Percentiles rank a stretch among this genome's conserved stretches.
Evolutionary conservation across 192 early-diverging fungal genomes (phyloP).

Genomic region (Lunasporangiospora selenospora): DNA sequence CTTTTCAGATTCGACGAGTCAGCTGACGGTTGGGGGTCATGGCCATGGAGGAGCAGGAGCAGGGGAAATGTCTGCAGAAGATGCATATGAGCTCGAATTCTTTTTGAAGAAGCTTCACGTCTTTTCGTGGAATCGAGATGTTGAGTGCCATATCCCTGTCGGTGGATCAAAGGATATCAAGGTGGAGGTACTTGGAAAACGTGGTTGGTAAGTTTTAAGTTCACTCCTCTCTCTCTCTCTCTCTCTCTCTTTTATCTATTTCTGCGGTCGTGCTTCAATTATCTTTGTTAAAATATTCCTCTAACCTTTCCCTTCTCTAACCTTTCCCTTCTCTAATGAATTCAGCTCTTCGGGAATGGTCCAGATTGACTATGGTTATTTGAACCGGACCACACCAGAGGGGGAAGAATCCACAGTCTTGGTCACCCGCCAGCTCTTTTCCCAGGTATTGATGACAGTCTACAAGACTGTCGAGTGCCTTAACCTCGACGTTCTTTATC

Average conservation of each 20-base stretch:
- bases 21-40: slow-evolving; percentile 10
- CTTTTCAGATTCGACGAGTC: slow-evolving; percentile 61
- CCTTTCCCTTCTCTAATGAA: not conserved
- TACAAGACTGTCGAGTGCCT: slow-evolving; percentile 63
- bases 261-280: not conserved
- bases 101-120: slow-evolving; percentile 63
- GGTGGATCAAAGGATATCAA: slow-evolving; percentile 61
- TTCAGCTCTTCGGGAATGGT: slow-evolving; percentile 71
- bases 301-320: not conserved
- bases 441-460: slow-evolving; percentile 76
- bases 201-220: slow-evolving; percentile 58
- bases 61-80: slow-evolving; percentile 67
- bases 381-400: slow-evolving; percentile 38
- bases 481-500: slow-evolving; percentile 72
- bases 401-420: slow-evolving; percentile 49
- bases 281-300: slow-evolving; percentile 14
- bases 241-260: not conserved
- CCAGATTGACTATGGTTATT: slow-evolving; percentile 74
- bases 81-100: slow-evolving; percentile 78
- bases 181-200: slow-evolving; percentile 78
- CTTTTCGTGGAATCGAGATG: slow-evolving; percentile 60
- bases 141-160: slow-evolving; percentile 54
- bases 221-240: not conserved
- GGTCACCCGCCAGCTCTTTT: slow-evolving; percentile 69
- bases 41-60: slow-evolving; percentile 24